These are phyloP conservation scores for Blastobotrys peoriensis DNA, from an alignment of 805 yeast genomes.

Conservation along the genomic window DNA sequence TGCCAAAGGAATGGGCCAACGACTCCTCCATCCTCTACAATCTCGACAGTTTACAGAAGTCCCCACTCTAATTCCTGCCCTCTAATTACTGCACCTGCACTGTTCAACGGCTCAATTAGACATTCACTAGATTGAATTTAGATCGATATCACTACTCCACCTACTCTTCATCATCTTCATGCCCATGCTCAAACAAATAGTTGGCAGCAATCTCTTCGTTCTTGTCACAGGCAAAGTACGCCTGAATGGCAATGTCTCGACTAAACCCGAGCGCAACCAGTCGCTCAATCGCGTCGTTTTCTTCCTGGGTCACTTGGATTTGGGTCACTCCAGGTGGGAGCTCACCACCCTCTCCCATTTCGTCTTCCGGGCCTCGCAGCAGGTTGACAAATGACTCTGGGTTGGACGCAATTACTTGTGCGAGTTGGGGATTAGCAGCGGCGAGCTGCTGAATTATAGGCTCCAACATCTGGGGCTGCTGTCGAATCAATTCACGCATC, in stretches of 20 bases:
- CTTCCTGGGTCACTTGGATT: constrained; percentile 68
- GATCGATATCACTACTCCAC: too few species aligned
- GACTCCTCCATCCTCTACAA: background rate
- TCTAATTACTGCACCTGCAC: background rate
- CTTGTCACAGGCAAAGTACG: constrained; percentile 95
- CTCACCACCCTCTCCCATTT: constrained; percentile 43
- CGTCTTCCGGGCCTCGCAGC: constrained; percentile 45
- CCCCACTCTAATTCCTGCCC: background rate
- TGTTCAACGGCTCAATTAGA: too few species aligned
- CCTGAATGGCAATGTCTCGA: constrained; percentile 79
- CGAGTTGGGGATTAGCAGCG: constrained; percentile 76
- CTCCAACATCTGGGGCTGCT: constrained; percentile 84
- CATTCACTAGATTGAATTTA: background rate
- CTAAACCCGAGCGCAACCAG: constrained; percentile 92
- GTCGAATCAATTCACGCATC: constrained; percentile 70
- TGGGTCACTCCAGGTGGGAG: constrained; percentile 38
- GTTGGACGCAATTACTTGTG: constrained; percentile 53
- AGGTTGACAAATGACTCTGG: constrained; percentile 86
- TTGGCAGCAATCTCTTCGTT: constrained; percentile 97
- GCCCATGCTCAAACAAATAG: constrained; percentile 56
- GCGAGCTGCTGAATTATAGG: constrained; percentile 78
- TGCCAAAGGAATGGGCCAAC: constrained; percentile 12
- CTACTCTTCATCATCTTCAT: constrained; percentile 16
- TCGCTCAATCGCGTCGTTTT: constrained; percentile 82
- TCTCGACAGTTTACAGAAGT: background rate